phyloP scores from a whole-genome alignment of 371 early-diverging fungal genomes.

The Globomyces sp. region DNA sequence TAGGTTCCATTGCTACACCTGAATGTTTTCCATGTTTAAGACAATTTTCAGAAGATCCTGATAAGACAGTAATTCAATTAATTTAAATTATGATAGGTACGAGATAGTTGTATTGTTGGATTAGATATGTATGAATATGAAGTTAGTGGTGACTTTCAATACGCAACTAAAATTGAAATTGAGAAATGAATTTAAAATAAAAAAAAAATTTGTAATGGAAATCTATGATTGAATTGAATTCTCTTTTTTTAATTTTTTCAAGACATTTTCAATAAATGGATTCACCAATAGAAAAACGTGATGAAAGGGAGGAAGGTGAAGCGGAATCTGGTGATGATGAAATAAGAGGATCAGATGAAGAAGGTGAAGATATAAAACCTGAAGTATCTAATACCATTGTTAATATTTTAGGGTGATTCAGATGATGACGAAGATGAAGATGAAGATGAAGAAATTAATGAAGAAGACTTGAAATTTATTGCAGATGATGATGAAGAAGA shows the following conservation, averaged over 20 bases:
- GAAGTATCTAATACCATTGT: not conserved
- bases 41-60: conserved; percentile 71
- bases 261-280: conserved; percentile 7
- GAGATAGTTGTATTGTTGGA: conserved; percentile 96
- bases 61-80: conserved; percentile 68
- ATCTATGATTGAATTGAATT: too few relatives aligned
- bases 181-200: too few relatives aligned
- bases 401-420: conserved; percentile 15
- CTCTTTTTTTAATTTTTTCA: too few relatives aligned
- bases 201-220: too few relatives aligned
- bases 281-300: not conserved
- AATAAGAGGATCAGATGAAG: conserved; percentile 6
- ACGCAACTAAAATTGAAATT: too few relatives aligned
- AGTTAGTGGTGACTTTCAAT: conserved; percentile 55
- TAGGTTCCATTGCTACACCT: conserved; percentile 97
- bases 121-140: conserved; percentile 95
- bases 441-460: conserved; percentile 49
- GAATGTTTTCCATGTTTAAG: conserved; percentile 78
- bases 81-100: conserved; percentile 12
- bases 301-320: conserved; percentile 15
- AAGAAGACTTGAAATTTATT: conserved; percentile 47
- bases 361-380: conserved; percentile 4
- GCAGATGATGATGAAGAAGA: conserved; percentile 52
- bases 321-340: conserved; percentile 12
- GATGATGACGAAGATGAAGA: conserved; percentile 38